Evolutionary conservation across 805 yeast genomes (phyloP), one percentile per base, ranked within the genome.

Genomic region (Sugiyamaella boreocaroliniensis): DNA sequence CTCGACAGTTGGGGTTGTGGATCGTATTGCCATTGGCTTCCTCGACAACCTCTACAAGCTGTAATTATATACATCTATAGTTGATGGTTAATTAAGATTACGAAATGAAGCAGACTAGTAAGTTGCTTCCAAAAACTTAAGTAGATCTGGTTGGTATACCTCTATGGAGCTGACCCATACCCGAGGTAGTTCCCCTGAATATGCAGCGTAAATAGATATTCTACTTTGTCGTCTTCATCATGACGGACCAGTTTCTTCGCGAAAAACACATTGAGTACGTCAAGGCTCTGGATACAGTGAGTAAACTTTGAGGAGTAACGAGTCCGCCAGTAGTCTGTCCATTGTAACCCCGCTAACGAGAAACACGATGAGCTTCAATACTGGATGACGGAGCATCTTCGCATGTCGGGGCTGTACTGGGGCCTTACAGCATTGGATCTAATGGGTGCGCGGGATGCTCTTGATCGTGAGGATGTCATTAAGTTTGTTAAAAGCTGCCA

Each of bases 401-500:
- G 97, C 32, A 69, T 93, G 75, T 89, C 70, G 64, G 99, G 98
- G 1, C 76, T 93, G 0, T 93, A 93, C 66, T 93, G 99, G 99
- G 98, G 97, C 0, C 72, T 88, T 2, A 84, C 86, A 15, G 89
- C 97, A 0, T 68, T 90, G 32, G 78, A 78, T 48, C 68, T 85
- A 1, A 64, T 92, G 68, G 74, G 77, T 29, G 72, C 82, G 2
- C 68, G 75, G 34, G 77, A 78, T 12, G 78, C 81, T 0, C 77
- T 92, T 52, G 74, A 82, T n/a, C 72, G 75, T 50, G 69, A 74
- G 0, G 86, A 84, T 6, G 80, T 92, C 12, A 68, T 86, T 1
- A 68, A 73, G n/a, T 93, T 83, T 65, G 86, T 92, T 2, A 51
- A 79, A 60, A 70, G 75, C 12, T 92, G 98, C 64, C 82, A 79